These are phyloP conservation scores for Syncephalastrum monosporum DNA, from an alignment of 371 early-diverging fungal species.

Conservation along the genomic window DNA sequence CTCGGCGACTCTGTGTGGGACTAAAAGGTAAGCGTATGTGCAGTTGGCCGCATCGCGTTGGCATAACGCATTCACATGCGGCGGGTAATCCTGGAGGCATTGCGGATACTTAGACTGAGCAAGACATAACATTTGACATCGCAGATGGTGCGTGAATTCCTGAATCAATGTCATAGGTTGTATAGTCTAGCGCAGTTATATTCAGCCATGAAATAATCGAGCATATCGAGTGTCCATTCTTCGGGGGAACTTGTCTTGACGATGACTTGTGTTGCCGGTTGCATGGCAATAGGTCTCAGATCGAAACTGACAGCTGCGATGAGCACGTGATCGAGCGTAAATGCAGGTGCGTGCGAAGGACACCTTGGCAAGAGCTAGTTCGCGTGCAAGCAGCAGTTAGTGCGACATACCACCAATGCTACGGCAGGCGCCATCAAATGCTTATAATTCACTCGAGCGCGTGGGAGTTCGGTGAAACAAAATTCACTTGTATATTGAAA, in stretches of 20 bases:
- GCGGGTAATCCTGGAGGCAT: background rate
- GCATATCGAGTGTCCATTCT: background rate
- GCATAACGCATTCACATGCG: background rate
- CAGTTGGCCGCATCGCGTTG: conserved; percentile 10
- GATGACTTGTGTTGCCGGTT: conserved; percentile 14
- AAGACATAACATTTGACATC: background rate
- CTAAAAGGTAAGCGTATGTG: conserved; percentile 2
- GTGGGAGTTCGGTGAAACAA: conserved; percentile 13
- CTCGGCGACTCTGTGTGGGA: conserved; percentile 3
- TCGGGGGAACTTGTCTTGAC: background rate
- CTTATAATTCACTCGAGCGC: conserved; percentile 18
- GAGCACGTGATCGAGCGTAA: conserved; percentile 9
- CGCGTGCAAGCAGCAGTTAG: no score
- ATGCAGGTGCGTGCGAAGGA: conserved; percentile 2
- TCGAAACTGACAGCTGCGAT: conserved; percentile 12
- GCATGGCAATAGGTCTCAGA: conserved; percentile 16
- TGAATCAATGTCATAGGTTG: background rate
- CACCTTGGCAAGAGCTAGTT: background rate
- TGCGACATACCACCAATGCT: conserved; percentile 26
- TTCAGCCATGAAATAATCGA: background rate
- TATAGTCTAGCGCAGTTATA: background rate
- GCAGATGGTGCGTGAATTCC: background rate
- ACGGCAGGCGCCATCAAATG: conserved; percentile 31
- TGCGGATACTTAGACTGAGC: background rate
- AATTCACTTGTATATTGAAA: conserved; percentile 34